Conservation (phyloP, 1,139 yeast genomes). For the Protomyces lactucae-debilis region DNA sequence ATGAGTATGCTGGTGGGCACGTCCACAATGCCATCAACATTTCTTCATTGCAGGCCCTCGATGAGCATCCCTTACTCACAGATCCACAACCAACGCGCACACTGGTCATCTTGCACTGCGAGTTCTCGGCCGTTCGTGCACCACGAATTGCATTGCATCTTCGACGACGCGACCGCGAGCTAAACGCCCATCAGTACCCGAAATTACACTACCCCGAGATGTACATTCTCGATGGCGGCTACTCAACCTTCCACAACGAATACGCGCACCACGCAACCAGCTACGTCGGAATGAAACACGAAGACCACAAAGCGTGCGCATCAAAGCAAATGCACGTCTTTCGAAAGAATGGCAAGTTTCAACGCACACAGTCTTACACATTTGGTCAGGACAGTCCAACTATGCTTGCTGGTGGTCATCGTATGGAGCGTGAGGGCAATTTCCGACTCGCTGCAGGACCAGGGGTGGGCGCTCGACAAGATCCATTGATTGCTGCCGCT, state of each 20-base stretch:
- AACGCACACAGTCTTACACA: slow-evolving; percentile 23
- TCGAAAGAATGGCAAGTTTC: slow-evolving; percentile 44
- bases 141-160: slow-evolving; percentile 84
- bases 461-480: neutral
- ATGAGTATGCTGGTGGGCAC: slow-evolving; percentile 91
- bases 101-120: slow-evolving; percentile 84
- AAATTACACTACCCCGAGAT: slow-evolving; percentile 79
- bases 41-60: slow-evolving; percentile 64
- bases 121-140: slow-evolving; percentile 85
- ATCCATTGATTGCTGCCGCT: neutral
- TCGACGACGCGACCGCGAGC: slow-evolving; percentile 71
- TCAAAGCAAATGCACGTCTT: slow-evolving; percentile 69
- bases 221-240: slow-evolving; percentile 85
- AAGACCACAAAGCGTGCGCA: slow-evolving; percentile 58
- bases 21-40: slow-evolving; percentile 76
- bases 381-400: slow-evolving; percentile 14
- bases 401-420: slow-evolving; percentile 5
- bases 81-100: slow-evolving; percentile 39
- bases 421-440: slow-evolving; percentile 16
- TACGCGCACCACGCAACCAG: slow-evolving; percentile 38
- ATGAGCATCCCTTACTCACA: slow-evolving; percentile 41
- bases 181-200: slow-evolving; percentile 74
- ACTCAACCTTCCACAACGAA: slow-evolving; percentile 64
- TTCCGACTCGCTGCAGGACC: slow-evolving; percentile 1
- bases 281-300: slow-evolving; percentile 79